Evolutionary conservation across 202 grass and related monocot genomes (phyloP).

Genomic region (Miscanthus sacchariflorus): DNA sequence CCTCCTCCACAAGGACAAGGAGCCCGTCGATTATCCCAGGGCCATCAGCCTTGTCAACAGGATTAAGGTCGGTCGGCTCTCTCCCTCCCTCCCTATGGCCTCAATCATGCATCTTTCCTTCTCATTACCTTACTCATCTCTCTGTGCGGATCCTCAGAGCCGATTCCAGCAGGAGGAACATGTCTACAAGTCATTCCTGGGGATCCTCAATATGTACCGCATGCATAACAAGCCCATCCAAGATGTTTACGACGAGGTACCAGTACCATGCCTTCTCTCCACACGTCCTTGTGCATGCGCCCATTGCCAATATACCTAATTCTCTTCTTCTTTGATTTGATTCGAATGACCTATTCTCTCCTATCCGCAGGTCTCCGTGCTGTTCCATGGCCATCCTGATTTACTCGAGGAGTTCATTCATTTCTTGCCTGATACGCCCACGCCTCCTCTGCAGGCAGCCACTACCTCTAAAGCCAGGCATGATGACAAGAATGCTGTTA

Average conservation of each 20-base stretch:
- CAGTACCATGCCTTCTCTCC: slow-evolving; percentile 30
- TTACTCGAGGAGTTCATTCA: slow-evolving; percentile 86
- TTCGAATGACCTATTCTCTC: not conserved
- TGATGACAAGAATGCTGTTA: slow-evolving; percentile 60
- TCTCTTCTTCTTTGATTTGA: slow-evolving; percentile 5
- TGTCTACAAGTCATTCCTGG: slow-evolving; percentile 88
- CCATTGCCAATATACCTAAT: not conserved
- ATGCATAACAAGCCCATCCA: slow-evolving; percentile 86
- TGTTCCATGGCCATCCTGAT: slow-evolving; percentile 83
- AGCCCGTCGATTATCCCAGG: slow-evolving; percentile 75
- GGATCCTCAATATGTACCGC: slow-evolving; percentile 93
- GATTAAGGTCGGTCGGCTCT: slow-evolving; percentile 61
- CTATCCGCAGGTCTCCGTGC: slow-evolving; percentile 60
- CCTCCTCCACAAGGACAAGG: slow-evolving; percentile 61
- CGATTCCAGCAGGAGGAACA: slow-evolving; percentile 86
- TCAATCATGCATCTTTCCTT: not conserved
- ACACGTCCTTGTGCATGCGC: not conserved
- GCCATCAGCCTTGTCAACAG: slow-evolving; percentile 90
- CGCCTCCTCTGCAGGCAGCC: slow-evolving; percentile 50
- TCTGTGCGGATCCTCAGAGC: slow-evolving; percentile 47
- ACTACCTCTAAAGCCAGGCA: not conserved
- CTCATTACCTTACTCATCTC: not conserved
- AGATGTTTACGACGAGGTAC: slow-evolving; percentile 88
- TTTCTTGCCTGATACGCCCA: slow-evolving; percentile 73
- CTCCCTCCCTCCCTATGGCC: too few species aligned